phyloP scores from a whole-genome alignment of 257 asterid genomes.

The Solanum piurae region DNA sequence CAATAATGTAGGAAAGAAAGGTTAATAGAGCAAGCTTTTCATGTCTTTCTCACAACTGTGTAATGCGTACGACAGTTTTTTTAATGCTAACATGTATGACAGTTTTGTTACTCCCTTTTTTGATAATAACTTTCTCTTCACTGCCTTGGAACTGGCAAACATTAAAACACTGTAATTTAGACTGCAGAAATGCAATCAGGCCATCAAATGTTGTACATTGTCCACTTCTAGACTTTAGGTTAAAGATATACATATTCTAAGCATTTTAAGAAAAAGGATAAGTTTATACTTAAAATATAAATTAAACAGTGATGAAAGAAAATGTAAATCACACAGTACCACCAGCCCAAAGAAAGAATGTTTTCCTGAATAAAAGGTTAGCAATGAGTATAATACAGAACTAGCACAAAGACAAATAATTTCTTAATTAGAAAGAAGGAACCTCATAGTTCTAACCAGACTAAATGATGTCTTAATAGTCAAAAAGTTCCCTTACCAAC shows the following conservation, averaged over 20 bases:
- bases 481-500: constrained; percentile 45
- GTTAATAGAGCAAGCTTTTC: background rate
- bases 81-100: background rate
- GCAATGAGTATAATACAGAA: background rate
- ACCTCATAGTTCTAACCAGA: background rate
- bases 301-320: background rate
- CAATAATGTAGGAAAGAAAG: background rate
- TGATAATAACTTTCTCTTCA: background rate
- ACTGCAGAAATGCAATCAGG: background rate
- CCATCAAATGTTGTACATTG: background rate
- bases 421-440: background rate
- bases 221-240: background rate
- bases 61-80: background rate
- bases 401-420: background rate
- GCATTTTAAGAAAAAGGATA: background rate
- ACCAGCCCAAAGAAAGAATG: background rate
- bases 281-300: background rate
- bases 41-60: background rate
- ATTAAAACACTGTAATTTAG: background rate
- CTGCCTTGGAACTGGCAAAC: background rate
- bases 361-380: background rate
- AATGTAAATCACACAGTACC: background rate
- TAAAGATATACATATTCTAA: background rate
- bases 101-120: background rate
- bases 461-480: background rate